Conservation (phyloP, 83 land plant genomes). For the Picea abies region DNA sequence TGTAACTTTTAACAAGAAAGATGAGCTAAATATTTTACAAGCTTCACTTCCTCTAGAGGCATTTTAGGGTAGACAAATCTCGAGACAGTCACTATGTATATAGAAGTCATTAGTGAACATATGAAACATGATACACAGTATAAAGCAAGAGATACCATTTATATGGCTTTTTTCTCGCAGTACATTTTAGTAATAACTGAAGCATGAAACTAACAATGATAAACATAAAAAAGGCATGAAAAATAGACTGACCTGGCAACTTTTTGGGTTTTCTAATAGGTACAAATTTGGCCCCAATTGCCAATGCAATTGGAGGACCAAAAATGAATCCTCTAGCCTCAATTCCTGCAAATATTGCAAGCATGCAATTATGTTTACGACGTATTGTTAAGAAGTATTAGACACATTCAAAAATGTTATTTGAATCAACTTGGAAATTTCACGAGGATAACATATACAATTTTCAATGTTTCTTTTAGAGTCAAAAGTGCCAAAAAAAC, state of each 20-base stretch:
- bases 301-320: slow-evolving; percentile 73
- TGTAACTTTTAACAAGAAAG: neutral
- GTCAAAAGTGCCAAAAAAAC: neutral
- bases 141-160: neutral
- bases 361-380: neutral
- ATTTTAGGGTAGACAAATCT: neutral
- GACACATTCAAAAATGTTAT: neutral
- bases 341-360: slow-evolving; percentile 32
- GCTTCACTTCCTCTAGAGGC: neutral
- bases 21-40: neutral
- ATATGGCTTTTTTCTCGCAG: neutral
- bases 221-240: neutral
- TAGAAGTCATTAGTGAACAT: neutral
- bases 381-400: neutral
- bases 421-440: neutral
- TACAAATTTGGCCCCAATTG: slow-evolving; percentile 67
- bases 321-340: slow-evolving; percentile 68
- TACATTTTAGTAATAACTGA: neutral
- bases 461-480: neutral
- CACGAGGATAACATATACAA: neutral
- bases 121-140: neutral
- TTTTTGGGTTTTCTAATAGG: slow-evolving; percentile 62
- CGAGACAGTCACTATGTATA: neutral
- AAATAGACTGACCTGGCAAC: slow-evolving; percentile 39
- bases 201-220: neutral